Base-by-base conservation (phyloP, 2,329 filamentous ascomycete genomes). In the Pseudocercospora vitis region DNA sequence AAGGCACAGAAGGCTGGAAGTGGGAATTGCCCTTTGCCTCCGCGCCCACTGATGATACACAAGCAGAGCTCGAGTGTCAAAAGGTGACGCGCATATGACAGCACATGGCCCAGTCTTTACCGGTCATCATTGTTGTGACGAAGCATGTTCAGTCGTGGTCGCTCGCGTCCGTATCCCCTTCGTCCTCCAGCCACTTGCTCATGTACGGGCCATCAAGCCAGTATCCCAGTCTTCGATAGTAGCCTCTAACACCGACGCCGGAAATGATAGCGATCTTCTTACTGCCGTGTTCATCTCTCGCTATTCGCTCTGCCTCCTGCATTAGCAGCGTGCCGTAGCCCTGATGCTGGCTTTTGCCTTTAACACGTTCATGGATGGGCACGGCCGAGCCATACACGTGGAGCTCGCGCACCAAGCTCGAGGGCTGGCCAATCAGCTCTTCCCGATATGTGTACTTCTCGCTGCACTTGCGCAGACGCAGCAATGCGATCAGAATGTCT, bases 301-400 rank as follows among this genome's bases (percentile, higher is more conserved):
- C 92, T 60, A 99, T 99, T 48, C 91, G 81, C 75, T 97, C 94
- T 0, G 94, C 95, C 74, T 97, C 92, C 68, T 97, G 92, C 95
- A 99, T 99, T 61, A 99, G 70, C 57, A 99, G 72, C 1, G 94
- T 99, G 44, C 94, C 94, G 63, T 95, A 99, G 0, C 94, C 94
- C 70, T 96, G 94, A 74, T 99, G 94, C 76, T 99, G 94, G 74
- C 97, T 97, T 74, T 97, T 97, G 72, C 88, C 86, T 16, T 92
- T 91, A 65, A 99, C 94, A 52, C 95, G 82, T 7, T 91, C 92
- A 72, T 99, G 94, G 40, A 99, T 89, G 0, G 94, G 95, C n/a
- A 99, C 94, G 0, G 95, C 94, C 16, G 89, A 92, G 6, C 94
- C 94, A 69, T 99, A 99, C 1, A 99, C 94, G 72, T 99, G 94